Base-by-base conservation (phyloP, 345 rosid genomes). In the Noccaea caerulescens region DNA sequence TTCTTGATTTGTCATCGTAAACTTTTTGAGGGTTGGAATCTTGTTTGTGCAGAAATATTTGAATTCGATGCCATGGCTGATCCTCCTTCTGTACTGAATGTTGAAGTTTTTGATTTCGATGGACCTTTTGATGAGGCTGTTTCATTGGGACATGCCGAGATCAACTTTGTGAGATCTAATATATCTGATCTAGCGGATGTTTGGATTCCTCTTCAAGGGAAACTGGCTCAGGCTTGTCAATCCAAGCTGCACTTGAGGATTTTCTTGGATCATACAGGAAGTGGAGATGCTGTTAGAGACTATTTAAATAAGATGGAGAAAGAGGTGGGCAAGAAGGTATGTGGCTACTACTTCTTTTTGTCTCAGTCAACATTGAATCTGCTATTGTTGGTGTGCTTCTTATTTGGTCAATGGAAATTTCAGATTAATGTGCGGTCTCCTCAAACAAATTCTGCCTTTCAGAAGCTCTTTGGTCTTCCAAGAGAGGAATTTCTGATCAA, bases 51-150 rank as follows among this genome's bases (percentile, higher is more conserved):
- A 94, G 99, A 94, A 86, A 94, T 94, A 75, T 91, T 91, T 80
- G 97, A 94, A 76, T 94, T 91, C 63, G 93, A 94, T 82, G 97
- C 99, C 6, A 94, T 89, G 97, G 88, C 87, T 13, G 99, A 91
- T 47, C 99, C 97, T 76, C 99, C 99, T 66, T 94, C 99, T 33
- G 83, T 83, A 73, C 84, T 94, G 69, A 96, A 86, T 62, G 82
- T 94, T 72, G 97, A 94, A 82, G 90, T 94, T 72, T 93, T 75
- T 37, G 95, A 94, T 82, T 91, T 94, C 67, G 97, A 94, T 55
- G 97, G 99, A 63, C 97, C 97, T 63, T 91, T 91, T 71, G 88
- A 83, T 62, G 94, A 91, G 77, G 89, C 99, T 75, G 87, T 84
- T 50, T 94, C 91, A 63, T 45, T 91, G 60, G 99, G 99, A 69